A percentile compares a stretch with the other conserved stretches of the same genome.
phyloP scores from a whole-genome alignment of 305 asterid genomes.

The Lippia alba region DNA sequence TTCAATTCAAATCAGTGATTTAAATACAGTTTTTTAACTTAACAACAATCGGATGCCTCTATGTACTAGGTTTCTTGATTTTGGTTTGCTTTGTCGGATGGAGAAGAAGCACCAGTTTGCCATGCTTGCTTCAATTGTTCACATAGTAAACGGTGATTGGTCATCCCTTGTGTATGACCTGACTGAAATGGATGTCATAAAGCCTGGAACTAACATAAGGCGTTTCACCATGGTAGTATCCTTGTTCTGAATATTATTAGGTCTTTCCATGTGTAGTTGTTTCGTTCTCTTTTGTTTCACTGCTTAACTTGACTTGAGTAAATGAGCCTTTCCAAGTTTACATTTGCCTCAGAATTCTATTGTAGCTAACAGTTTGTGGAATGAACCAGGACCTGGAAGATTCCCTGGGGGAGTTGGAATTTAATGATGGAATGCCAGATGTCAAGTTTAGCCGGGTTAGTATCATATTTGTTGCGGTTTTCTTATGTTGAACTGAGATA shows the following conservation, averaged over 20 bases:
- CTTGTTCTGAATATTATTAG: conserved; percentile 29
- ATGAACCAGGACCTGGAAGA: conserved; percentile 79
- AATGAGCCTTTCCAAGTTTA: conserved; percentile 18
- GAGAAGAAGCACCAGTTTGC: conserved; percentile 93
- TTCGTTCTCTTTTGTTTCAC: conserved; percentile 5
- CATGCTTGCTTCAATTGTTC: conserved; percentile 88
- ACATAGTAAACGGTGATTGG: conserved; percentile 97
- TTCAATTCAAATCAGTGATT: conserved; percentile 16
- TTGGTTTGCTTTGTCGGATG: conserved; percentile 97
- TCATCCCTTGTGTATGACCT: conserved; percentile 81
- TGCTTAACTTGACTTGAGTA: conserved; percentile 7
- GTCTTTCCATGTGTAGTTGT: conserved; percentile 18
- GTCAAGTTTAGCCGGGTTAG: conserved; percentile 94
- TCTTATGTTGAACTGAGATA: conserved; percentile 14
- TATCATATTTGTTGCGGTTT: conserved; percentile 24
- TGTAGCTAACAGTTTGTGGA: conserved; percentile 32
- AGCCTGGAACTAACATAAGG: conserved; percentile 79
- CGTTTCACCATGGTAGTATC: conserved; percentile 82
- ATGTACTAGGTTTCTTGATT: conserved; percentile 84
- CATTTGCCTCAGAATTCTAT: conserved; percentile 18
- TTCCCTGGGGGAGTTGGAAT: conserved; percentile 73
- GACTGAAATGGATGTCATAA: conserved; percentile 84
- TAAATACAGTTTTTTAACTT: conserved; percentile 11
- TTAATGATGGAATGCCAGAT: conserved; percentile 73
- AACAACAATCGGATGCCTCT: conserved; percentile 22